Base-by-base conservation (phyloP, 2,329 filamentous ascomycete genomes). In the Chaetomiaceae sp. region DNA sequence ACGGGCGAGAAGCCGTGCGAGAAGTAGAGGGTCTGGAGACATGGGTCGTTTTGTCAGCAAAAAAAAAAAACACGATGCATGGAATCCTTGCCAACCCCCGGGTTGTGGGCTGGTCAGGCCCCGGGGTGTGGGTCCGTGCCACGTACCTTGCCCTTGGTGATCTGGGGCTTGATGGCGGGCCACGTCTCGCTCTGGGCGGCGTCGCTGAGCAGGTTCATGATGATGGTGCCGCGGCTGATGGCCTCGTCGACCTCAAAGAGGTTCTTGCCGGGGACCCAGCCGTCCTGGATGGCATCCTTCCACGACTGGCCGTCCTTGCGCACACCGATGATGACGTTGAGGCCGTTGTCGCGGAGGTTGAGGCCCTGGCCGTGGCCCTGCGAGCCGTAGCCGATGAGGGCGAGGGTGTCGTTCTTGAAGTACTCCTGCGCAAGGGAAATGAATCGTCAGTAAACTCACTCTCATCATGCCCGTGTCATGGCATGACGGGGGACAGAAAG, bases 1-100 rank as follows among this genome's bases (percentile, higher is more conserved):
- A 99, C 91, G 70, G 93, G 93, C 58, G 93, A 97, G 88, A 99
- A 99, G 69, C 93, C 93, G 84, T 99, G 93, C 64, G 93, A 97
- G 84, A 99, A 99, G 87, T 99, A 99, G 65, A 99, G 89, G 56
- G 93, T 99, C 92, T 93, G 57, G 19, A 6, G 21, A 38, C 25
- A n/a, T n/a, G n/a, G n/a, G n/a, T n/a, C n/a, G n/a, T 20, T 30
- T 51, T 40, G 40, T 35, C 31, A 23, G 45, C 43, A 23, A 27
- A 27, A 27, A 6, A 6, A 10, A 6, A 27, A 27, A 27, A 27
- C 25, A 6, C 25, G 25, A n/a, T n/a, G n/a, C n/a, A n/a, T n/a
- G n/a, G n/a, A n/a, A n/a, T n/a, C n/a, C n/a, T n/a, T n/a, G n/a
- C n/a, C n/a, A n/a, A n/a, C n/a, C n/a, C n/a, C n/a, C n/a, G n/a